phyloP scores from a whole-genome alignment of 306 rosid genomes.

The Trifolium subterraneum region DNA sequence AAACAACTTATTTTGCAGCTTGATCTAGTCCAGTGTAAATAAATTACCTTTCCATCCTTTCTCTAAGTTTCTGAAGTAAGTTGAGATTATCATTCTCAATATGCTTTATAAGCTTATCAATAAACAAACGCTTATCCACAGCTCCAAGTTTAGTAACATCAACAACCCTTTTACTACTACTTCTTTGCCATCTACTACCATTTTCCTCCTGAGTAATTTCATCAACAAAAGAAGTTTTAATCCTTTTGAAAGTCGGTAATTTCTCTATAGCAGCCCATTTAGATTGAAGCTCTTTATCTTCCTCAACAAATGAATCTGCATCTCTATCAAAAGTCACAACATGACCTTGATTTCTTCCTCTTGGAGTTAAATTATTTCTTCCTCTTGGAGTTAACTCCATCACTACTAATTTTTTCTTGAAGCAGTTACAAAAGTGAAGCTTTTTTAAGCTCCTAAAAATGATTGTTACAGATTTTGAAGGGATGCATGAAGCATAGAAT shows the following conservation, averaged over 20 bases:
- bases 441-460: slow-evolving; percentile 33
- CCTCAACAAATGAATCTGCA: slow-evolving; percentile 60
- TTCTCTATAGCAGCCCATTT: slow-evolving; percentile 66
- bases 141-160: slow-evolving; percentile 70
- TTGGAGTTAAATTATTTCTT: slow-evolving; percentile 49
- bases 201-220: slow-evolving; percentile 41
- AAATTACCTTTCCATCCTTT: slow-evolving; percentile 62
- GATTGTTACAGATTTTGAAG: slow-evolving; percentile 31
- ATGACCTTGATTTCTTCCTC: slow-evolving; percentile 52
- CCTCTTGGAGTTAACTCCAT: slow-evolving; percentile 54
- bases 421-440: slow-evolving; percentile 31
- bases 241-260: slow-evolving; percentile 58
- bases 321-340: slow-evolving; percentile 51
- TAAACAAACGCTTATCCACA: slow-evolving; percentile 57
- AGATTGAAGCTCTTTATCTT: slow-evolving; percentile 55
- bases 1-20: slow-evolving; percentile 23
- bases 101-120: slow-evolving; percentile 60
- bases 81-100: slow-evolving; percentile 67
- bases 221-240: slow-evolving; percentile 58
- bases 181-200: slow-evolving; percentile 40
- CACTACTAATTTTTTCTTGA: slow-evolving; percentile 2
- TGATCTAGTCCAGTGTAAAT: slow-evolving; percentile 18
- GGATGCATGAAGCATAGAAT: slow-evolving; percentile 28
- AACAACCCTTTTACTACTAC: slow-evolving; percentile 53
- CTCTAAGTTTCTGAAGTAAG: slow-evolving; percentile 51